Conservation (phyloP, 2,329 filamentous ascomycete species). For the Lecanosticta acicola region DNA sequence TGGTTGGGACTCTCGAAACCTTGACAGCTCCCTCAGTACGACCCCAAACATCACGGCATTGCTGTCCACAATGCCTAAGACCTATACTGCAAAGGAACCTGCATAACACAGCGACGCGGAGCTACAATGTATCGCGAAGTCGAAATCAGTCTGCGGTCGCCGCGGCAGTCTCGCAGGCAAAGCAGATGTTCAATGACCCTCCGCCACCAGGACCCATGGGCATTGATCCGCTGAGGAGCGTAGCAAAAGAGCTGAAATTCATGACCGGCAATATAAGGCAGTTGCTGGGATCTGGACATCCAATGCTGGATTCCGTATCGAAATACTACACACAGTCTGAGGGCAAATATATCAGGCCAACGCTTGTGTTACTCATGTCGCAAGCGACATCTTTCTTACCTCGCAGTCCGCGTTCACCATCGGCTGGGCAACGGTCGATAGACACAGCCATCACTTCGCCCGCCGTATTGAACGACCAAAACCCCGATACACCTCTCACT, state of each 20-base stretch:
- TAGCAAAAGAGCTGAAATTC: constrained; percentile 95
- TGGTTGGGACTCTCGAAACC: constrained; percentile 27
- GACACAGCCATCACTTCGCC: constrained; percentile 57
- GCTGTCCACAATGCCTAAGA: constrained; percentile 31
- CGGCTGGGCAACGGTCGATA: constrained; percentile 39
- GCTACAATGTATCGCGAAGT: constrained; percentile 34
- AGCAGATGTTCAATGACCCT: constrained; percentile 66
- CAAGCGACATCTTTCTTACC: constrained; percentile 79
- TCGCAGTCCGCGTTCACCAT: constrained; percentile 47
- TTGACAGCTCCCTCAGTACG: constrained; percentile 19
- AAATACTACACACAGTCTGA: constrained; percentile 98
- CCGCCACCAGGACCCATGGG: constrained; percentile 62
- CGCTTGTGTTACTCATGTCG: constrained; percentile 95
- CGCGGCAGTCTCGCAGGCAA: constrained; percentile 61
- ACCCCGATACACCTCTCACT: constrained; percentile 60
- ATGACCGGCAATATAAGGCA: constrained; percentile 89
- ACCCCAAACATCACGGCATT: constrained; percentile 8
- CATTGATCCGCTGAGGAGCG: constrained; percentile 80
- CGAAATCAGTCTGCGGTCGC: constrained; percentile 60
- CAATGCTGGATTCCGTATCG: constrained; percentile 85
- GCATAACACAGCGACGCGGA: constrained; percentile 26
- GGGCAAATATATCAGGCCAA: constrained; percentile 91
- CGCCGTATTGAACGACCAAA: constrained; percentile 68
- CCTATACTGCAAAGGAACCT: constrained; percentile 24
- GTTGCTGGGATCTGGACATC: constrained; percentile 88